Percentiles rank a stretch among this genome's conserved stretches.
phyloP scores from a whole-genome alignment of 176 grass and related monocot genomes.

The Lolium perenne region DNA sequence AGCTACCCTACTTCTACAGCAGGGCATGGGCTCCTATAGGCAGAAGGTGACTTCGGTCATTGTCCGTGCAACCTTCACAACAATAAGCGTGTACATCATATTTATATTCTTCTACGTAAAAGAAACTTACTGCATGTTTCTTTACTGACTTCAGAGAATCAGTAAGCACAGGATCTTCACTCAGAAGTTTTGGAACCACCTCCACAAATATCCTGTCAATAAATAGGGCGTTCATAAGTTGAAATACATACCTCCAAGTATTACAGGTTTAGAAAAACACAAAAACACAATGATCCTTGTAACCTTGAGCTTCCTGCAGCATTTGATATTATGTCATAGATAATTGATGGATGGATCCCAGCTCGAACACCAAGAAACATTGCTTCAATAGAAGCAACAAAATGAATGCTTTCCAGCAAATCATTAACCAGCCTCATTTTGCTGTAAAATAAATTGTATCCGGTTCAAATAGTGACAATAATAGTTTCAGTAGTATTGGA shows the following conservation, averaged over 20 bases:
- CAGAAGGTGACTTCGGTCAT: background rate
- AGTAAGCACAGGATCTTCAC: conserved; percentile 55
- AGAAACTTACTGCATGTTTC: conserved; percentile 69
- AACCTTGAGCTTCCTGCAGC: conserved; percentile 95
- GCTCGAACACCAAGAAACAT: conserved; percentile 93
- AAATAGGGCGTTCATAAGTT: conserved; percentile 2
- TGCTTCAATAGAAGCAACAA: conserved; percentile 89
- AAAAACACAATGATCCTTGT: conserved; percentile 25
- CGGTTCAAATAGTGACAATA: conserved; percentile 7
- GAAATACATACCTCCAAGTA: conserved; percentile 21
- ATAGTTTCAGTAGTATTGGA: conserved; percentile 27
- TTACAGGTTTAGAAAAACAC: conserved; percentile 21
- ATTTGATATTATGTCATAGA: conserved; percentile 98
- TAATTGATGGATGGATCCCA: conserved; percentile 94
- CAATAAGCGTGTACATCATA: background rate
- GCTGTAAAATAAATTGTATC: conserved; percentile 52
- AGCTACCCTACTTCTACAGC: too few species aligned
- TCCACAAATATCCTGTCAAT: conserved; percentile 82
- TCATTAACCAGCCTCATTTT: conserved; percentile 86
- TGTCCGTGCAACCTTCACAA: background rate
- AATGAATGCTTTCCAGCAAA: conserved; percentile 90
- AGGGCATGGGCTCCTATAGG: background rate
- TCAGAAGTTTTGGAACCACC: conserved; percentile 82
- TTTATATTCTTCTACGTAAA: background rate
- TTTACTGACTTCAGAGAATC: conserved; percentile 59